Percentiles rank a stretch among this genome's conserved stretches.
Evolutionary conservation across 805 yeast genomes (phyloP).

Genomic region (Kurtzmaniella cleridarum): DNA sequence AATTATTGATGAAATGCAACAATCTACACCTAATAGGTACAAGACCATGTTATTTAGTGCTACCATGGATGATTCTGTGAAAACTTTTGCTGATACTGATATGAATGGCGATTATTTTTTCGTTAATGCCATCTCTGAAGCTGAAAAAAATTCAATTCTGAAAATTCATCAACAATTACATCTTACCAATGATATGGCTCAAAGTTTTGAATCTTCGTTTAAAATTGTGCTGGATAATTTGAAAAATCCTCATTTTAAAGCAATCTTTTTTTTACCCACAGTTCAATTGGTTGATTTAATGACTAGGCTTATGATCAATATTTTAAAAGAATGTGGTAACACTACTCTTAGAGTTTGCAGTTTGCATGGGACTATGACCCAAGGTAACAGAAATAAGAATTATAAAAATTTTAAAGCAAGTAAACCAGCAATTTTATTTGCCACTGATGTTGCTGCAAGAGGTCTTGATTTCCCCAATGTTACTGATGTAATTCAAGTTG

Average conservation of each 20-base stretch:
- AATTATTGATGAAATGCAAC: conserved; percentile 11
- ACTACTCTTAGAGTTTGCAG: conserved; percentile 19
- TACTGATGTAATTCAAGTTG: conserved; percentile 77
- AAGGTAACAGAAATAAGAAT: conserved; percentile 57
- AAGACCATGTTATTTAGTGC: conserved; percentile 84
- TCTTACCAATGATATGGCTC: conserved; percentile 47
- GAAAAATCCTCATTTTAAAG: conserved; percentile 53
- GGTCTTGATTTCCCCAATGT: conserved; percentile 94
- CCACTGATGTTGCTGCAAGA: conserved; percentile 93
- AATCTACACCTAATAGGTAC: conserved; percentile 19
- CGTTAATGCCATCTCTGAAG: conserved; percentile 69
- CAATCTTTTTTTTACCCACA: conserved; percentile 80
- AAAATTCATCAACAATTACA: conserved; percentile 66
- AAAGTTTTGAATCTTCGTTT: conserved; percentile 55
- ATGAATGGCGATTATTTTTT: conserved; percentile 51
- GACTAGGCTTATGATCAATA: conserved; percentile 31
- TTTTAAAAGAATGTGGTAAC: conserved; percentile 10
- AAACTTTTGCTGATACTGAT: conserved; percentile 54
- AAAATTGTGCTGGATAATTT: conserved; percentile 41
- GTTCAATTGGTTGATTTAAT: conserved; percentile 61
- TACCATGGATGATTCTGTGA: conserved; percentile 69
- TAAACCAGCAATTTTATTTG: conserved; percentile 56
- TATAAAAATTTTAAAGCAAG: conserved; percentile 48
- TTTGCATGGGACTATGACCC: conserved; percentile 74
- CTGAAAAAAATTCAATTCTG: conserved; percentile 72